Evolutionary conservation across 1,284 basidiomycete species (phyloP), one percentile per base, ranked within the genome.

Genomic region (Papiliotrema nemorosa): DNA sequence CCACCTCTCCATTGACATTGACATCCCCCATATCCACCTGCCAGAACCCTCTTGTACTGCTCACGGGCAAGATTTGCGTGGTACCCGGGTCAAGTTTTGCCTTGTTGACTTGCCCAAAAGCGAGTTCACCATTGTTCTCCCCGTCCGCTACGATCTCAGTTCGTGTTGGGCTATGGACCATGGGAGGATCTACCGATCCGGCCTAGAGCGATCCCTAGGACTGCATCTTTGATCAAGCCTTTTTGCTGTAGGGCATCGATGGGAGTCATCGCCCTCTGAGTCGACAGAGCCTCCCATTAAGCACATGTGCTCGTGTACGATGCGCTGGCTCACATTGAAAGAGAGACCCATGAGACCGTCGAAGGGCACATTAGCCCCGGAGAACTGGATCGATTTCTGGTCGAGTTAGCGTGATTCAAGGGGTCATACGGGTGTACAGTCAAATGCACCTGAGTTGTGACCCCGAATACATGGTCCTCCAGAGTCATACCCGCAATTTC

Each of bases 341-440:
- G 85, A 86, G 41, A 90, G 79, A 41, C 90, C 90, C 85, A 93
- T 86, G 38, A 93, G 73, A 16, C 90, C 89, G 66, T 92, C 89
- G 59, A 90, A 89, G 0, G 82, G 78, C 29, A 78, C 77, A 1
- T 62, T 56, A 57, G 79, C 59, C 9, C 36, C 48, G 5, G 55
- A 52, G 43, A 60, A 60, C 37, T 63, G 58, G 10, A 50, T 50
- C n/a, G 52, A 57, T 52, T 55, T 50, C 57, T 64, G 38, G 22
- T 22, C 3, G 5, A 22, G 16, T 7, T 7, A 14, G 5, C 25
- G 18, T 52, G 24, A 6, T 44, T 49, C 48, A 21, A 22, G 22
- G 5, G 25, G n/a, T 33, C 18, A 25, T 29, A 16, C 25, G n/a
- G n/a, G n/a, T 7, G 26, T 48, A 16, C 50, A 44, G 29, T 66